Base-by-base conservation (phyloP, 23 red algal species). In the Gracilaria gracilis region DNA sequence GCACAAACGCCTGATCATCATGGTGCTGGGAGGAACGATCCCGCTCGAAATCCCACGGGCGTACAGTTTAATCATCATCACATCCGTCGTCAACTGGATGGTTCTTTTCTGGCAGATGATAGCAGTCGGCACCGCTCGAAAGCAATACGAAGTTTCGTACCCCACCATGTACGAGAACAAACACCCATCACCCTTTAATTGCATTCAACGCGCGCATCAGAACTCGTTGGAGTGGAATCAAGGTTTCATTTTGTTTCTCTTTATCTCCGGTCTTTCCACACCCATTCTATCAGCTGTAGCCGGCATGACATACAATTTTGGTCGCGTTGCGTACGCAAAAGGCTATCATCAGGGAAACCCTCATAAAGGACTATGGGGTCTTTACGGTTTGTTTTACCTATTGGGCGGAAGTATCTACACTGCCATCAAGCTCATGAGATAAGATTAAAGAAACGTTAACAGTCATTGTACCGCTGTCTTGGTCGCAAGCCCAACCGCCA, bases 111-210 rank as follows among this genome's bases (percentile, higher is more conserved):
- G 95, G 95, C 90, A 91, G 75, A 85, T 84, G 73, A 42, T 96
- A 23, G 84, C 76, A 34, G 82, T 95, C 0, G 94, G 76, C 29
- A 47, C 38, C 20, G 94, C 94, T 32, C 86, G 94, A 16, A 95
- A 95, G 75, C 50, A 74, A 37, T 80, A 88, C 54, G 75, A 89
- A 42, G 78, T 95, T 29, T 83, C 90, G 21, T 95, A 95, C 58
- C 94, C 94, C 16, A 76, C 80, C 12, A 49, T 95, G 48, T 95
- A 95, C 51, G 94, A 95, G 38, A 95, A 95, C 86, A 95, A 95
- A 80, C 77, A 84, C 14, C 83, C 88, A 24, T 91, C 86, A 32
- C 53, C 70, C 35, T 95, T 95, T 35, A 89, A 95, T 54, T 89
- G 94, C 69, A 82, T 92, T 42, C 94, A 95, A 80, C 79, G 94